A percentile compares a stretch with the other conserved stretches of the same genome.
Conservation (phyloP, 768 basidiomycete species). For the Clavaria fumosa region DNA sequence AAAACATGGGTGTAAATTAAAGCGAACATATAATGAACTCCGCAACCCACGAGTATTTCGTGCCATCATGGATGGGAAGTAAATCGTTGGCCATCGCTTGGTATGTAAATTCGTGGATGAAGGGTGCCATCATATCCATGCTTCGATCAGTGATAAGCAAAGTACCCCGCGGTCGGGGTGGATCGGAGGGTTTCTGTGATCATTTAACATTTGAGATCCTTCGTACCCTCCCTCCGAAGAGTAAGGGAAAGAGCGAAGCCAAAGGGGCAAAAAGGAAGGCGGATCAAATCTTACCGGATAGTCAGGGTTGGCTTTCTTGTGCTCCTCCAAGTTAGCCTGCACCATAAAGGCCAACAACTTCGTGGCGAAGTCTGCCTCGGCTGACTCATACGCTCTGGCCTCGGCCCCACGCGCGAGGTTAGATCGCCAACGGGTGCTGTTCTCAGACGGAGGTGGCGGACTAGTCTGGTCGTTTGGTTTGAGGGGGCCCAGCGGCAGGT, state of each 20-base stretch:
- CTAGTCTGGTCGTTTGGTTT: conserved; percentile 50
- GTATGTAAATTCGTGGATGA: conserved; percentile 96
- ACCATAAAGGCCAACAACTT: conserved; percentile 78
- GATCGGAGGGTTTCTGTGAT: conserved; percentile 39
- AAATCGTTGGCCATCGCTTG: conserved; percentile 98
- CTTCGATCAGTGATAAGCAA: conserved; percentile 91
- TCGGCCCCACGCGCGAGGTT: conserved; percentile 62
- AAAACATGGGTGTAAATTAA: conserved; percentile 1
- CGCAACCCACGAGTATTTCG: conserved; percentile 72
- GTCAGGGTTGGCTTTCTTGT: conserved; percentile 73
- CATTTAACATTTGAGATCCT: neutral
- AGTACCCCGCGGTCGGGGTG: conserved; percentile 55
- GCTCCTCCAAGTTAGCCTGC: conserved; percentile 70
- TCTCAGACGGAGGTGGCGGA: conserved; percentile 49
- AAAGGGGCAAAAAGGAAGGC: no score
- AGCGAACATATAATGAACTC: no score
- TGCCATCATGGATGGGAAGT: conserved; percentile 75
- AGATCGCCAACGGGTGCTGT: conserved; percentile 60
- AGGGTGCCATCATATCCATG: conserved; percentile 83
- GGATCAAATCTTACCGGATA: no score
- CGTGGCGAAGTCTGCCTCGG: conserved; percentile 62
- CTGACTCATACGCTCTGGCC: conserved; percentile 51
- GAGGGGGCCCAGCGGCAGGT: conserved; percentile 73
- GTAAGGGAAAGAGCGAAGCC: no score
- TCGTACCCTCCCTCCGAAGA: no score